Conservation (phyloP, 1,284 basidiomycete genomes). For the Trichosporon sp. region DNA sequence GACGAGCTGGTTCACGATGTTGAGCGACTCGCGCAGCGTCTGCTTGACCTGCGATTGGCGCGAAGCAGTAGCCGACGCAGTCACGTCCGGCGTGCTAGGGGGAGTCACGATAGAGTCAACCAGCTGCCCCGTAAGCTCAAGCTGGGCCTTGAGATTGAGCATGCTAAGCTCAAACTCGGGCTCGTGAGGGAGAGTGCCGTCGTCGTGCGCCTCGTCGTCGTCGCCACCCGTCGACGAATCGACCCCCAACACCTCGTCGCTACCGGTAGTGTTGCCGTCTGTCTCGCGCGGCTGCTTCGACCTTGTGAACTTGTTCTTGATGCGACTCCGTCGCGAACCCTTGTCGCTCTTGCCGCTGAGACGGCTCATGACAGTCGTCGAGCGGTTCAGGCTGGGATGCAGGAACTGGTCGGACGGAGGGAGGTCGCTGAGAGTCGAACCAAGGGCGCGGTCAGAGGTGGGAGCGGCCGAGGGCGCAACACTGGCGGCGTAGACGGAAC, state of each 20-base stretch:
- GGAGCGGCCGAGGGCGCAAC: conserved; percentile 15
- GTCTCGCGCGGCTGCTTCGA: conserved; percentile 15
- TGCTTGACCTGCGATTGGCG: conserved; percentile 61
- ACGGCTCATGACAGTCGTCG: conserved; percentile 59
- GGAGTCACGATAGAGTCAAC: conserved; percentile 62
- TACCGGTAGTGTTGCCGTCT: conserved; percentile 31
- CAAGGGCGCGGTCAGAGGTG: conserved; percentile 38
- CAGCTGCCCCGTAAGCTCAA: conserved; percentile 75
- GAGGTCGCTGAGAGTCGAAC: conserved; percentile 35
- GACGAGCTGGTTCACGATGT: conserved; percentile 65
- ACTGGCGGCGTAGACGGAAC: conserved; percentile 23
- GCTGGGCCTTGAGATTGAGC: conserved; percentile 74
- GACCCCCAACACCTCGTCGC: conserved; percentile 31
- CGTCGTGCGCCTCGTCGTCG: conserved; percentile 14
- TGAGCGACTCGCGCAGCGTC: conserved; percentile 69
- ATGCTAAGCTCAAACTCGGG: conserved; percentile 71
- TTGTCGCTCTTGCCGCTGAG: conserved; percentile 26
- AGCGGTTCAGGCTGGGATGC: conserved; percentile 49
- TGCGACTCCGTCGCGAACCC: not conserved
- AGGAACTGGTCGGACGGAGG: conserved; percentile 48
- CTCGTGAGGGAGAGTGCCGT: conserved; percentile 65
- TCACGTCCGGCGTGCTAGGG: conserved; percentile 36
- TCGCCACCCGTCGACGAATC: conserved; percentile 40
- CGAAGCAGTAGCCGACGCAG: conserved; percentile 44
- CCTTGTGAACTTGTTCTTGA: not conserved